Conservation (phyloP, 2,329 filamentous ascomycete species). For the Cercospora zeina region DNA sequence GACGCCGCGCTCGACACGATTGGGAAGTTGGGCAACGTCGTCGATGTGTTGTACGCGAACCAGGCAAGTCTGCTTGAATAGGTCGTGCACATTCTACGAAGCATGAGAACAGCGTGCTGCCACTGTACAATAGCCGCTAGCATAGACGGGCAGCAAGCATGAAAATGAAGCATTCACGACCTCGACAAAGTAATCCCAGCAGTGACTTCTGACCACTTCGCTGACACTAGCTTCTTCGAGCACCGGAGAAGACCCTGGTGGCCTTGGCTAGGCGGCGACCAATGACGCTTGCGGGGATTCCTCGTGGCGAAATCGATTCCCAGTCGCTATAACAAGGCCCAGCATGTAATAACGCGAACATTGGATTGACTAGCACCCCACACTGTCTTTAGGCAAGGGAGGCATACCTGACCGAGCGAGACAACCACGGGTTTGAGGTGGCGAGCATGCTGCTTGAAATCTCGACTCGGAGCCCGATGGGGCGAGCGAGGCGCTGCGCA, state of each 20-base stretch:
- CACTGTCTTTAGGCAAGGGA: too few species aligned
- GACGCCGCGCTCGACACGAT: conserved; percentile 93
- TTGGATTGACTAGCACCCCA: too few species aligned
- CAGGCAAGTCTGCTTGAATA: conserved; percentile 95
- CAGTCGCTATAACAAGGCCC: too few species aligned
- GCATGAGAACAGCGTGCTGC: conserved; percentile 14
- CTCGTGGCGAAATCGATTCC: too few species aligned
- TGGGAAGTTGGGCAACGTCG: conserved; percentile 94
- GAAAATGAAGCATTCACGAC: conserved; percentile 11
- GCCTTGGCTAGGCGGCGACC: not conserved
- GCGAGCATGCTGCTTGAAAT: too few species aligned
- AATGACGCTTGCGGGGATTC: not conserved
- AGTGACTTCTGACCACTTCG: conserved; percentile 3
- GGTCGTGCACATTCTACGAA: conserved; percentile 1
- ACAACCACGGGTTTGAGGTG: too few species aligned
- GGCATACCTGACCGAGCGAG: too few species aligned
- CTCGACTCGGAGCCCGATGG: too few species aligned
- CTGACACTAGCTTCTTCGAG: conserved; percentile 6
- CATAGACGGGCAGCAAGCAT: conserved; percentile 20
- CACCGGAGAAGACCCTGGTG: not conserved
- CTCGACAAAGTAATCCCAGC: conserved; percentile 5
- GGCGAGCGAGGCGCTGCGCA: too few species aligned
- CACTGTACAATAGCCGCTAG: conserved; percentile 23
- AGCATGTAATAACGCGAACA: too few species aligned
- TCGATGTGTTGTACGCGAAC: conserved; percentile 96